Base-by-base conservation (phyloP, 345 rosid species). In the Eucalyptus microcorys region DNA sequence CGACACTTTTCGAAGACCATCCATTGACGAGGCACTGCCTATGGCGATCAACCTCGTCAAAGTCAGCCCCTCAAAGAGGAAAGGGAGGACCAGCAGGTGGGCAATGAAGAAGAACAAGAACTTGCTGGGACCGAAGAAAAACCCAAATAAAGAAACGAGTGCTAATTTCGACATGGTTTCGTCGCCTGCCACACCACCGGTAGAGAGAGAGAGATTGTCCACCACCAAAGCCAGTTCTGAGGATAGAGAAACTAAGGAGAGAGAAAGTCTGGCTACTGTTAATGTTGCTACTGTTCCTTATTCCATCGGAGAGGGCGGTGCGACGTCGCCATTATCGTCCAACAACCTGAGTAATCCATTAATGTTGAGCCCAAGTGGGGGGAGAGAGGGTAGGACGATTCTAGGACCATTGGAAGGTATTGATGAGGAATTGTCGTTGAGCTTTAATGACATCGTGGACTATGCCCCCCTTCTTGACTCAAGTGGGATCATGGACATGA, bases 1-100 rank as follows among this genome's bases (percentile, higher is more conserved):
- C 86, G 87, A 90, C 90, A 90, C 89, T 24, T 92, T 92, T 34
- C 88, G 93, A 86, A 91, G 89, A 53, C 90, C 89, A 9, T 40
- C 52, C 8, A 40, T 83, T 64, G 42, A 89, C 50, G 55, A 24
- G 14, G 76, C 84, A 10, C 68, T 90, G 2, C 64, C 86, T 49
- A 57, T 81, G 11, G 16, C 85, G 7, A n/a, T 86, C 81, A 90
- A 90, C 47, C 85, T 76, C 34, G 49, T 91, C 66, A 91, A 88
- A 55, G 64, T 27, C 48, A 27, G n/a, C 26, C 61, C 88, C 19
- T 5, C 89, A 7, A 90, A 90, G 89, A 53, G 88, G 79, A 92
- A 87, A 88, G 89, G 89, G 7, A 90, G 89, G 86, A 87, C 87
- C 11, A 91, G 89, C 59, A 87, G 91, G 87, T 48, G 76, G 90